Evolutionary conservation across 176 grass and related monocot species (phyloP), one percentile per base, ranked within the genome.

Genomic region (Oryza australiensis): DNA sequence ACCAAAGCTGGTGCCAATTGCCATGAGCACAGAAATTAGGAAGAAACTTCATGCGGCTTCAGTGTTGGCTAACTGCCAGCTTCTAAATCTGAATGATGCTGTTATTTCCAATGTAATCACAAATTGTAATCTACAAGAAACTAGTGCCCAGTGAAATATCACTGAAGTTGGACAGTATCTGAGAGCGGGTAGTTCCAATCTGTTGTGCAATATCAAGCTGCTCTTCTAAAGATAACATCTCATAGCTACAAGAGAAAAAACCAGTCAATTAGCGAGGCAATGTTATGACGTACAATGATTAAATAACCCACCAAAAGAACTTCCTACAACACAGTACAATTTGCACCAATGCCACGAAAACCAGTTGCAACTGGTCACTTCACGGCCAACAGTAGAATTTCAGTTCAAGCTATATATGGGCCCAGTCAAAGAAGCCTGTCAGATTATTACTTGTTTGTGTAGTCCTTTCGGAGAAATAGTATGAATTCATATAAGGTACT

Each of bases 161-260:
- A 70, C 72, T 89, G 38, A 98, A 92, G 70, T 93, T 94, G 30
- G 86, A 93, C 78, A 94, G 90, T 87, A 98, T 93, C 66, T 94
- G 95, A 0, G 88, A 76, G 12, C 95, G 90, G 10, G 92, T 98
- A 10, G 90, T 94, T 53, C 87, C 91, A 84, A 91, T 93, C 74
- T 94, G 90, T 24, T 89, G 86, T 7, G 95, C 92, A 73, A 94
- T 91, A n/a, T 98, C 95, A n/a, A 91, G 73, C 78, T 98, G 92
- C 65, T 98, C 90, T 62, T 89, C 92, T 63, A 98, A 71, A 30
- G 95, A 88, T 8, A 94, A 43, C 95, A 94, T 94, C 87, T 98
- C 95, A 64, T 93, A 98, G 72, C 95, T 98, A 68, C 81, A 91
- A 76, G 79, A 73, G 13, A 32, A 29, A 14, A 43, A 42, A 77